phyloP scores from a whole-genome alignment of 148 eudicot genomes.

The Polygonum maritimum region DNA sequence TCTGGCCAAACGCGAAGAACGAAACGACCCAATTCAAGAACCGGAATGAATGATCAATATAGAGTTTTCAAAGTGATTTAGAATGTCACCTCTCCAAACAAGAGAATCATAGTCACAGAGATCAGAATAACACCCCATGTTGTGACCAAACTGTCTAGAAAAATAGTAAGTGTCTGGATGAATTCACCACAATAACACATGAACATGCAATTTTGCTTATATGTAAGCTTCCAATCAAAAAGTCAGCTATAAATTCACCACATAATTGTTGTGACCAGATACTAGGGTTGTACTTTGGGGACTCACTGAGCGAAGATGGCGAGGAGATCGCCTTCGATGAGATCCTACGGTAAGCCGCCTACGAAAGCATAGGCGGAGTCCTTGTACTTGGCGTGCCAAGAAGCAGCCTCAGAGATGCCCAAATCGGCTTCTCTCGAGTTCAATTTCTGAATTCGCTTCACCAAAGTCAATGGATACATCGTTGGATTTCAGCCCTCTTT shows the following conservation, averaged over 20 bases:
- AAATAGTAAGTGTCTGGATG: too few relatives aligned
- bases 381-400: slow-evolving; percentile 89
- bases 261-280: neutral
- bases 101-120: too few relatives aligned
- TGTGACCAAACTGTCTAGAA: too few relatives aligned
- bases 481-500: neutral
- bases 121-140: too few relatives aligned
- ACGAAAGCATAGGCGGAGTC: slow-evolving; percentile 81
- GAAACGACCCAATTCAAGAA: too few relatives aligned
- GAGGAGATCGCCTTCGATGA: slow-evolving; percentile 90
- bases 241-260: neutral
- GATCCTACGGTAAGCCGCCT: slow-evolving; percentile 84
- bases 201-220: neutral
- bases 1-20: too few relatives aligned
- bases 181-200: neutral
- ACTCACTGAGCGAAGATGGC: slow-evolving; percentile 25
- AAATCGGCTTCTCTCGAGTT: slow-evolving; percentile 66
- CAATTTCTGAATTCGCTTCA: slow-evolving; percentile 71
- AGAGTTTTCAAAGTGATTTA: too few relatives aligned
- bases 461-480: slow-evolving; percentile 88
- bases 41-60: too few relatives aligned
- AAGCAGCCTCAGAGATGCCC: slow-evolving; percentile 83
- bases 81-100: too few relatives aligned
- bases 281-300: neutral
- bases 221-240: neutral